Evolutionary conservation across 2,329 filamentous ascomycete genomes (phyloP).

Genomic region (Teratosphaeria zuluensis): DNA sequence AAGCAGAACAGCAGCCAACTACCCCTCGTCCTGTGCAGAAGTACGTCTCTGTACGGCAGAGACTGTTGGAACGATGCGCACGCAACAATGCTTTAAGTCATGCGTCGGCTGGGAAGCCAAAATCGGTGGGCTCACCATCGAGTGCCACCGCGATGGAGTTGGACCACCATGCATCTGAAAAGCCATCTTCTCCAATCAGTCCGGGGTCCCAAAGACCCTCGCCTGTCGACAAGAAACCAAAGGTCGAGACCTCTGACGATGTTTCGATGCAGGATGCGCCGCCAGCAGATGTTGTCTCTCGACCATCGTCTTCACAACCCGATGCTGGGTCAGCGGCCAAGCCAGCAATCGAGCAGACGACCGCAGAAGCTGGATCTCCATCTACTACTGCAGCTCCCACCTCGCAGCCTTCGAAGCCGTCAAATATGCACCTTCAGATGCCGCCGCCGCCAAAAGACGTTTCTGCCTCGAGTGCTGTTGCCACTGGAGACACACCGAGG

Average conservation of each 20-base stretch:
- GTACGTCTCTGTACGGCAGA: conserved; percentile 22
- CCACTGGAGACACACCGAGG: conserved; percentile 4
- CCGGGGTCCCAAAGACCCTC: background rate
- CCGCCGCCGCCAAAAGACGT: conserved; percentile 21
- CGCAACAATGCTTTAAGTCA: conserved; percentile 18
- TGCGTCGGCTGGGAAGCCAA: background rate
- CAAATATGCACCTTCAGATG: conserved; percentile 24
- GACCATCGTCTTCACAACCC: background rate
- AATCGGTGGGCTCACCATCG: background rate
- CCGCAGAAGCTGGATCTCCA: background rate
- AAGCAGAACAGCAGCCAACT: conserved; percentile 11
- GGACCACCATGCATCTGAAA: conserved; percentile 1
- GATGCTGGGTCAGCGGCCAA: background rate
- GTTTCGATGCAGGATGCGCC: conserved; percentile 13
- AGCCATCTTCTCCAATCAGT: background rate
- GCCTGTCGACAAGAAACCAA: background rate
- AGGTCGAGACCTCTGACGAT: conserved; percentile 2
- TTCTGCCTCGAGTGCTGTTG: conserved; percentile 16
- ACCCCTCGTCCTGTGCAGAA: conserved; percentile 9
- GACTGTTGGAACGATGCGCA: conserved; percentile 24
- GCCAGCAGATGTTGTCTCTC: conserved; percentile 1
- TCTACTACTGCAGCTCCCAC: background rate
- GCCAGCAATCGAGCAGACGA: background rate
- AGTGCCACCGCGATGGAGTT: conserved; percentile 9
- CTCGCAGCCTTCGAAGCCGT: conserved; percentile 7